Percentiles rank a stretch among this genome's conserved stretches.
Evolutionary conservation across 768 basidiomycete genomes (phyloP).

Genomic region (Tulasnella sp.): DNA sequence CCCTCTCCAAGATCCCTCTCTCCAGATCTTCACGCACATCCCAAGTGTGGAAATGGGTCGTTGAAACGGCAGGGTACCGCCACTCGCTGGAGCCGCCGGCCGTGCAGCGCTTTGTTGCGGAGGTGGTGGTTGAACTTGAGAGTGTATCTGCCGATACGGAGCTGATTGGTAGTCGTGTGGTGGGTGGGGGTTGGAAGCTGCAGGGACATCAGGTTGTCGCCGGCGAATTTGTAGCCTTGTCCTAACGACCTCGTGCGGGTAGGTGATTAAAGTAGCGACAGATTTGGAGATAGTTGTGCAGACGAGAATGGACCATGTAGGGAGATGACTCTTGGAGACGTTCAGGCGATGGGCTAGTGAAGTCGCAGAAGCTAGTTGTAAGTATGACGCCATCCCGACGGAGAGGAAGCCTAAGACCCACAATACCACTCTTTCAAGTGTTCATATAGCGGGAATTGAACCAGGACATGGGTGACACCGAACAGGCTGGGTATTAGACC

Average conservation of each 20-base stretch:
- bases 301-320: constrained; percentile 63
- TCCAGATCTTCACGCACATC: constrained; percentile 24
- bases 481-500: constrained; percentile 89
- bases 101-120: constrained; percentile 4
- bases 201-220: constrained; percentile 14
- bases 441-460: constrained; percentile 97
- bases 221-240: constrained; percentile 83
- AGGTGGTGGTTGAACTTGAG: not conserved
- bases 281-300: constrained; percentile 95
- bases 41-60: constrained; percentile 73
- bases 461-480: constrained; percentile 91
- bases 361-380: not conserved
- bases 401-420: constrained; percentile 46
- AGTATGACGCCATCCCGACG: not conserved
- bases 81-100: not conserved
- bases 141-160: constrained; percentile 45
- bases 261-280: constrained; percentile 91
- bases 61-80: constrained; percentile 48
- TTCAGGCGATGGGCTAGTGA: constrained; percentile 10
- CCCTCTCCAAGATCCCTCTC: constrained; percentile 81
- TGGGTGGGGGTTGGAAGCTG: not conserved
- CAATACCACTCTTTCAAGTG: constrained; percentile 81
- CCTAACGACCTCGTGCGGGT: constrained; percentile 98
- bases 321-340: constrained; percentile 38
- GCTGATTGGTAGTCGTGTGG: constrained; percentile 36